Evolutionary conservation across 192 early-diverging fungal species (phyloP), one percentile per base, ranked within the genome.

Genomic region (Entomortierella chlamydospora): DNA sequence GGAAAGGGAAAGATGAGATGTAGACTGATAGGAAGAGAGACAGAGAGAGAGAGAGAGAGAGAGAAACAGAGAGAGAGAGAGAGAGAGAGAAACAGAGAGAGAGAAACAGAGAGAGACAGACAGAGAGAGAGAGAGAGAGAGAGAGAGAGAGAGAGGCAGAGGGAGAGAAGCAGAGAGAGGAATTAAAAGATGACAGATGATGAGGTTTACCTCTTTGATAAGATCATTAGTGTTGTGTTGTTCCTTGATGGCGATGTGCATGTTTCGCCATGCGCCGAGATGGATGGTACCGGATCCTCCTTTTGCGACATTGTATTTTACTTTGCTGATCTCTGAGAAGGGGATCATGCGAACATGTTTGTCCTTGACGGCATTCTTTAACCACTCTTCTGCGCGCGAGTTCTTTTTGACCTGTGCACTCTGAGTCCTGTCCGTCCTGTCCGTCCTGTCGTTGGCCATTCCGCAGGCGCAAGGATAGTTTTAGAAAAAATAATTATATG

Each of bases 241-340:
- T 52, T 79, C 76, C 68, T 79, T 79, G 68, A 79, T 79, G 29
- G 76, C 76, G 29, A 79, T 66, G 62, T 79, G 76, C 76, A 79
- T 79, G 51, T 79, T 79, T 37, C 76, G 61, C 76, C 76, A 79
- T 29, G 76, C 76, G 2, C 76, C 76, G 39, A 79, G 76, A 79
- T 79, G 76, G 52, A 79, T 79, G 9, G 76, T 79, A 26, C 76
- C 76, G 22, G 76, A 79, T 9, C 76, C 76, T 13, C 76, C 76
- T 52, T 79, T 79, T 56, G 76, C 76, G 23, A 79, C 76, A 33
- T 79, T 79, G 57, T 79, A 79, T 52, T 79, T 79, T 45, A 79
- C 76, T 45, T 70, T 79, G 57, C 76, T 79, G 68, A 79, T 79
- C 76, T 79, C 76, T 42, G 76, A 79, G 43, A 79, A 79, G 41